Base-by-base conservation (phyloP, 139 green algal genomes). In the Ostreobium quekettii region DNA sequence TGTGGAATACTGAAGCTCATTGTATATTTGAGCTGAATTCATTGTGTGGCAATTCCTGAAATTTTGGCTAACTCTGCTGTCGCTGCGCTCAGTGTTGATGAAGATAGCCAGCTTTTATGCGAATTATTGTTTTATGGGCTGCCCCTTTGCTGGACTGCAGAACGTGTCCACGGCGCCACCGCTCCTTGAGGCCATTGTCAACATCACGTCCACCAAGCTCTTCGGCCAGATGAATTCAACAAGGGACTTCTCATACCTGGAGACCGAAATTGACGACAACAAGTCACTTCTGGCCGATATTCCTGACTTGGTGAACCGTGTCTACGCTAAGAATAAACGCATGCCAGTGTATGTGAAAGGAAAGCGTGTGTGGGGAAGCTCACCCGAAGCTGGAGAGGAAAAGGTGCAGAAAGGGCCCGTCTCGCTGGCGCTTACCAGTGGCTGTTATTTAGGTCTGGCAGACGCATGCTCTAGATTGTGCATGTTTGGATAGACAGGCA, bases 241-340 rank as follows among this genome's bases (percentile, higher is more conserved):
- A 7, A 39, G 74, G 62, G 84, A 90, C 60, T 90, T 79, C 42
- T 87, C 78, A 7, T 90, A 74, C 65, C 19, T 83, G 22, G 73
- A 87, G 11, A 81, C 81, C 32, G 26, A 31, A 8, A 42, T 66
- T 42, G 11, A 48, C 7, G 32, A 66, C 7, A 19, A 30, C 11
- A 5, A 42, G 11, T 39, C 28, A 11, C 6, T 48, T 5, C 30
- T 39, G 30, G 11, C 32, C 7, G 28, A 38, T 32, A n/a, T n/a
- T n/a, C n/a, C n/a, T n/a, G 8, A 66, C 7, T n/a, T 66, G 22
- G 32, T 47, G 19, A 11, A 11, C 7, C 11, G 32, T 28, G 19
- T n/a, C 4, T 47, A 39, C 30, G 59, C 46, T 48, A 7, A 7
- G 24, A 66, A 66, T 42, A 26, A 26, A 42, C 26, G 7, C 26